Evolutionary conservation across 1,139 yeast species (phyloP), one percentile per base, ranked within the genome.

Genomic region (Blastobotrys malaysiensis): DNA sequence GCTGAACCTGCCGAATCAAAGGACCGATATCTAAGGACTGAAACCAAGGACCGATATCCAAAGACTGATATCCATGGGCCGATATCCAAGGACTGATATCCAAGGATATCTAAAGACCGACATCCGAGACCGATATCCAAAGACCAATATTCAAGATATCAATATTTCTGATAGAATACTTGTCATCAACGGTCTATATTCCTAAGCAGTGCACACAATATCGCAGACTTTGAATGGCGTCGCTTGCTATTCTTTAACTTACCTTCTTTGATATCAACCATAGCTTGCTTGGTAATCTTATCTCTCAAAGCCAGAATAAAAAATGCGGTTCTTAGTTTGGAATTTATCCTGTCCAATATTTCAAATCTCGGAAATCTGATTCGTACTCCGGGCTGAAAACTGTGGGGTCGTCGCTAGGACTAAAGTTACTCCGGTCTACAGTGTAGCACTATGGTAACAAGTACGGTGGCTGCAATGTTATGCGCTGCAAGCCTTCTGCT

Each of bases 191-290:
- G 11, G 11, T 26, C 11, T 26, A 2, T 9, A 3, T 9, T 26
- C 31, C 31, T 9, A 26, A 9, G 13, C 11, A 22, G 24, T 7
- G 24, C 24, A 22, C n/a, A n/a, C n/a, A n/a, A n/a, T n/a, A n/a
- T n/a, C n/a, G n/a, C n/a, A n/a, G n/a, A n/a, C n/a, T n/a, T n/a
- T n/a, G n/a, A n/a, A n/a, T n/a, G n/a, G n/a, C n/a, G n/a, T n/a
- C n/a, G n/a, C n/a, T n/a, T n/a, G n/a, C n/a, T 22, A 21, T 9
- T 9, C 16, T 16, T 11, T 27, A 20, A 49, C 59, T 47, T 21
- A 57, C 60, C 60, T 52, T 60, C 63, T 43, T 52, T 55, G 11
- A 55, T 55, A 43, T 58, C 56, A 9, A 57, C 59, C 60, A 57
- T 58, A 26, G 24, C 49, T 20, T 36, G 44, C 24, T 45, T 11